phyloP scores from a whole-genome alignment of 23 red algal species.

The Agarophyton chilense region DNA sequence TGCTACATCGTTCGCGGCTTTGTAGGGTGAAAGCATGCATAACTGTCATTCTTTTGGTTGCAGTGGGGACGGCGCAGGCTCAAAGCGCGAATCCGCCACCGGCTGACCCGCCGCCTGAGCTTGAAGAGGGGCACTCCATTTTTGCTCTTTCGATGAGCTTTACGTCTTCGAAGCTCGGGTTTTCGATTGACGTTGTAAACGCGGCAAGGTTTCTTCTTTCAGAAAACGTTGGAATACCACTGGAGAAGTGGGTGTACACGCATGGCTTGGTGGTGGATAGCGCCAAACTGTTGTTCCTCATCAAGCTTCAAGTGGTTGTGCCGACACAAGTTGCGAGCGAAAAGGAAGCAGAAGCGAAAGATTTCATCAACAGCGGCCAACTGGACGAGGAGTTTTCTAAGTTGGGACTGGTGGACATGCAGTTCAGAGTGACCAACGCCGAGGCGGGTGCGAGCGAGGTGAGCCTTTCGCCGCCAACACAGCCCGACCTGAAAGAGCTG shows the following conservation, averaged over 20 bases:
- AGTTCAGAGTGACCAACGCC: not conserved
- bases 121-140: not conserved
- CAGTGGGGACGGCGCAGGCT: not conserved
- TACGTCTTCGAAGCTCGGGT: not conserved
- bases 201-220: not conserved
- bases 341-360: not conserved
- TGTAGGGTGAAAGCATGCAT: not conserved
- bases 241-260: slow-evolving; percentile 8
- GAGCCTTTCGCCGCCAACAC: not conserved
- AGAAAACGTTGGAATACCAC: not conserved
- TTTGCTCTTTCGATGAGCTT: slow-evolving; percentile 17
- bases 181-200: not conserved
- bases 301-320: not conserved
- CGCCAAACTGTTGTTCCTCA: not conserved
- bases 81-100: not conserved
- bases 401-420: not conserved
- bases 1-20: not conserved
- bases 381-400: slow-evolving; percentile 4
- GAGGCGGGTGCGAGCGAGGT: not conserved
- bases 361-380: slow-evolving; percentile 15
- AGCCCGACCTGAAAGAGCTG: not conserved
- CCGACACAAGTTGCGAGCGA: not conserved
- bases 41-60: not conserved
- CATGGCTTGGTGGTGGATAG: not conserved
- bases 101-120: not conserved